Conservation (phyloP, 23 red algal species). For the Gracilaria caudata region DNA sequence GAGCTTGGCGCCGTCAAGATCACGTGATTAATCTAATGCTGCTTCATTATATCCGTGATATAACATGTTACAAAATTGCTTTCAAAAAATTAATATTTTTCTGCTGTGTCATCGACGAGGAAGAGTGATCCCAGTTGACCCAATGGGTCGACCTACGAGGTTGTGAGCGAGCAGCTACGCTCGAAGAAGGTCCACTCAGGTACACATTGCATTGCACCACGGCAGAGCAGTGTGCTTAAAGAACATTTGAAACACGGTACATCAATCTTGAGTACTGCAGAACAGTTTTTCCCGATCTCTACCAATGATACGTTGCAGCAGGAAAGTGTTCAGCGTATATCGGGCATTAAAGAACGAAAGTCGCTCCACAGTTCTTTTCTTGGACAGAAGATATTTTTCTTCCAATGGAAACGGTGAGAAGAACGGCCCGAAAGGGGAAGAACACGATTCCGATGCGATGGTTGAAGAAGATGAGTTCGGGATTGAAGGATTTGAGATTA, state of each 20-base stretch:
- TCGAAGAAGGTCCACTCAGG: too few species aligned
- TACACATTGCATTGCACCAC: too few species aligned
- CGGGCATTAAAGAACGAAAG: not conserved
- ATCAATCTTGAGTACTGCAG: not conserved
- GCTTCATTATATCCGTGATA: too few species aligned
- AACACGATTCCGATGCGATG: not conserved
- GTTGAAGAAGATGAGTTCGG: constrained; percentile 55
- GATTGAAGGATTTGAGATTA: constrained; percentile 34
- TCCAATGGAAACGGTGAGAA: not conserved
- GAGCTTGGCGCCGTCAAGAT: too few species aligned
- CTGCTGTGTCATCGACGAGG: too few species aligned
- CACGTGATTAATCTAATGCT: too few species aligned
- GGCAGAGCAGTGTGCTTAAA: not conserved
- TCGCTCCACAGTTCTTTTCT: not conserved
- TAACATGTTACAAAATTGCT: too few species aligned
- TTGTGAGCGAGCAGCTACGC: too few species aligned
- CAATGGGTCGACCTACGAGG: too few species aligned
- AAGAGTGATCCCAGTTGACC: too few species aligned
- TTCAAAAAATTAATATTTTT: too few species aligned
- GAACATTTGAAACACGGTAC: not conserved
- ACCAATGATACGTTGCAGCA: not conserved
- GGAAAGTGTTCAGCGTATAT: not conserved
- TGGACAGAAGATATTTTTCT: not conserved
- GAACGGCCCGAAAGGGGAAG: not conserved
- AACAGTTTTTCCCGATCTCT: not conserved